These are phyloP conservation scores for Solanum verrucosum DNA, from an alignment of 257 asterid species.

Conservation along the genomic window DNA sequence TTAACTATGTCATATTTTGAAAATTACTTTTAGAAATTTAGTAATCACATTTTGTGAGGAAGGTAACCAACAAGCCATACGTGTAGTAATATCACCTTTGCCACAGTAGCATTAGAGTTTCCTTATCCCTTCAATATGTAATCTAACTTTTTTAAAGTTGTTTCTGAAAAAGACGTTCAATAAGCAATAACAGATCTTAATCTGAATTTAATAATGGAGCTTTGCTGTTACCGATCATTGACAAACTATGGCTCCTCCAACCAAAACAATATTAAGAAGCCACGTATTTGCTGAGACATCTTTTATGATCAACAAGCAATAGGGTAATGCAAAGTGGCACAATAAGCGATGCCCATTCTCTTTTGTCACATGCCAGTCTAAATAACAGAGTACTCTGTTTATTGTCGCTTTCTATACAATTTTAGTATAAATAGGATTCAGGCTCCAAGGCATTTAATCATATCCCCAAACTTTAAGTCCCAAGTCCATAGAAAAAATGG, in stretches of 20 bases:
- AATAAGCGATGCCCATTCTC: not conserved
- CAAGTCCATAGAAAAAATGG: not conserved
- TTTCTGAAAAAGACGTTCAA: not conserved
- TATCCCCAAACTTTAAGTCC: not conserved
- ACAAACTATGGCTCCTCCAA: conserved; percentile 12
- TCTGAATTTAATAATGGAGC: not conserved
- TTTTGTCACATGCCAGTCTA: conserved; percentile 3
- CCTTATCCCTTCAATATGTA: not conserved
- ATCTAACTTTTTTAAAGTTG: not conserved
- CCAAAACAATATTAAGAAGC: not conserved
- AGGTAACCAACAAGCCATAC: not conserved
- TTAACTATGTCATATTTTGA: too few relatives aligned
- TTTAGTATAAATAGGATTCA: not conserved
- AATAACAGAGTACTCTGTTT: not conserved
- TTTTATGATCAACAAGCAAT: not conserved
- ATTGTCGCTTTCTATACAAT: not conserved
- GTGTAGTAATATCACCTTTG: not conserved
- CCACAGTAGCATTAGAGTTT: not conserved
- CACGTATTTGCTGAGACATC: not conserved
- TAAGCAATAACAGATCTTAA: not conserved
- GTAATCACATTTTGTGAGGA: not conserved
- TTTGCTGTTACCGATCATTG: not conserved
- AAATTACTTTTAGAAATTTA: not conserved
- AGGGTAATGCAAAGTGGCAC: not conserved
- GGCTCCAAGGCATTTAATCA: not conserved